Base-by-base conservation (phyloP, 176 grass and related monocot species). In the Hyparrhenia diplandra region DNA sequence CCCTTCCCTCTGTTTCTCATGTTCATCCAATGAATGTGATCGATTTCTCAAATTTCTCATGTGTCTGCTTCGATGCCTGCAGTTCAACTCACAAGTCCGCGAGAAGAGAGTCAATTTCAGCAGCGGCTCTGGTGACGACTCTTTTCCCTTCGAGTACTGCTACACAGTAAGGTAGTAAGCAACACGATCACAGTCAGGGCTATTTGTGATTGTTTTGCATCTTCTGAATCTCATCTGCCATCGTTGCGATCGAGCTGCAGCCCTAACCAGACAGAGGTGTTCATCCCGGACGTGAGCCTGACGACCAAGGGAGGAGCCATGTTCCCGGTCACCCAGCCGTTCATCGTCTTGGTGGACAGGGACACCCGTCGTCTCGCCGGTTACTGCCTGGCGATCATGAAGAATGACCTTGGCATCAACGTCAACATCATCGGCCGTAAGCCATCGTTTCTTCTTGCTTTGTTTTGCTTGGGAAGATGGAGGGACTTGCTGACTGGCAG, bases 361-460 rank as follows among this genome's bases (percentile, higher is more conserved):
- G 18, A 1, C 24, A 67, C 30, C 11, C 14, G 75, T 0, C 2
- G 6, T 13, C 0, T 1, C 0, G 0, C 73, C 29, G 91, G 82
- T 2, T 94, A 91, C 86, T 94, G 91, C 83, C 75, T 94, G 9
- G 83, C 63, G 0, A 40, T 94, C 24, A 0, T 83, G 8, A 78
- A 57, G 75, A 85, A 14, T 69, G 17, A 86, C 25, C 6, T 57
- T 5, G 52, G 16, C 52, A 66, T 88, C 45, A 24, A 29, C 47
- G 62, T 78, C 74, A 82, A 94, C 83, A 86, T 86, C 67, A 81
- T 94, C n/a, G 91, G 91, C 59, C 88, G 91, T 93, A 87, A 21
- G 57, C 30, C n/a, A n/a, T n/a, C n/a, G n/a, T n/a, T n/a, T n/a
- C n/a, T n/a, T n/a, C n/a, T n/a, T n/a, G n/a, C n/a, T n/a, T n/a